A percentile compares a stretch with the other conserved stretches of the same genome.
These are phyloP conservation scores for Teunomyces tritomae DNA, from an alignment of 805 yeast species.

Conservation along the genomic window DNA sequence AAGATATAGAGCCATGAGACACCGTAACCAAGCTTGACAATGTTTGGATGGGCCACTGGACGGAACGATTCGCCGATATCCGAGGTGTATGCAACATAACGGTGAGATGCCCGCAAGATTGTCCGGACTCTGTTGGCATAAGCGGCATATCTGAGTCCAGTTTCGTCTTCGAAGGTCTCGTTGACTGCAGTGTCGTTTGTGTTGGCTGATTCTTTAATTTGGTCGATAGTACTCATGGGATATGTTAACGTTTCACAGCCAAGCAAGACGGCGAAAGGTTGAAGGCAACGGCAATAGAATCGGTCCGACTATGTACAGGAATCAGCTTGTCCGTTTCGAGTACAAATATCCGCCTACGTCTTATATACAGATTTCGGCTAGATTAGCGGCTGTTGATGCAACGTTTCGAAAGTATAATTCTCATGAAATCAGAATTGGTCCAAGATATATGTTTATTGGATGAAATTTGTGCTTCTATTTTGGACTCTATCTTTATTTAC, in stretches of 20 bases:
- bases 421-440: too few species aligned
- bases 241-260: background rate
- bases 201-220: constrained; percentile 8
- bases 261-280: background rate
- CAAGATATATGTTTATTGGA: too few species aligned
- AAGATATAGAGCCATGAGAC: constrained; percentile 72
- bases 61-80: constrained; percentile 86
- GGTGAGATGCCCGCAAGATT: constrained; percentile 66
- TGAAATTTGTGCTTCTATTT: too few species aligned
- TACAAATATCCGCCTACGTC: too few species aligned
- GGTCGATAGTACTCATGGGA: constrained; percentile 4
- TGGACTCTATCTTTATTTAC: too few species aligned
- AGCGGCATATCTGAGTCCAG: constrained; percentile 69
- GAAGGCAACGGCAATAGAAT: background rate
- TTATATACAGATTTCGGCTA: too few species aligned
- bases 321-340: too few species aligned
- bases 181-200: constrained; percentile 16
- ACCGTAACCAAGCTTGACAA: constrained; percentile 68
- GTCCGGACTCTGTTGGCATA: constrained; percentile 75
- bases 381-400: too few species aligned
- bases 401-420: too few species aligned
- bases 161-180: constrained; percentile 10
- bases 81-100: constrained; percentile 84
- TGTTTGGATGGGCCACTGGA: constrained; percentile 68
- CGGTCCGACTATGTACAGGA: background rate